Conservation (phyloP, 1,284 basidiomycete species). For the Papiliotrema terrestris region DNA sequence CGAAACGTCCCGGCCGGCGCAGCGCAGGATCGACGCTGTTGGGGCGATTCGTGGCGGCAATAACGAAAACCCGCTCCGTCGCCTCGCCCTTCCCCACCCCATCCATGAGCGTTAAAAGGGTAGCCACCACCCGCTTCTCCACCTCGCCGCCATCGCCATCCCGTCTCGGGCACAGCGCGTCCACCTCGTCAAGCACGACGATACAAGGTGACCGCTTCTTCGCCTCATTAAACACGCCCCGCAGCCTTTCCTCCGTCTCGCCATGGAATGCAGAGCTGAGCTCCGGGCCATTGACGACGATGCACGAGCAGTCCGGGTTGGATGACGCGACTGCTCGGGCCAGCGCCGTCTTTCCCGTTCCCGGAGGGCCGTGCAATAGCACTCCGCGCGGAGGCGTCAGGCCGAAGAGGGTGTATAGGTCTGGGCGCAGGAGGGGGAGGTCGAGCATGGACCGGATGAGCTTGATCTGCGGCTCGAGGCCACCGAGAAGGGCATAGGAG, state of each 20-base stretch:
- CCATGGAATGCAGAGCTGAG: conserved; percentile 93
- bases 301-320: conserved; percentile 72
- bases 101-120: conserved; percentile 90
- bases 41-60: conserved; percentile 95
- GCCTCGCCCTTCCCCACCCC: conserved; percentile 65
- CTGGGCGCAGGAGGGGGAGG: conserved; percentile 83
- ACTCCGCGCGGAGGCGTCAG: conserved; percentile 87
- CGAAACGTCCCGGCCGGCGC: conserved; percentile 88
- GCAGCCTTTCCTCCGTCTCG: conserved; percentile 87
- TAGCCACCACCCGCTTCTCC: conserved; percentile 92
- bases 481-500: conserved; percentile 72
- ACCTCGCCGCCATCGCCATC: conserved; percentile 89
- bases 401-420: conserved; percentile 84
- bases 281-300: conserved; percentile 91
- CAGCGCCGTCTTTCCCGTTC: conserved; percentile 91
- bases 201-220: conserved; percentile 79
- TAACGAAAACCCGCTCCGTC: conserved; percentile 72
- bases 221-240: conserved; percentile 85
- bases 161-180: conserved; percentile 84
- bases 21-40: conserved; percentile 97
- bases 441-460: conserved; percentile 92
- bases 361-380: conserved; percentile 85
- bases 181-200: conserved; percentile 93
- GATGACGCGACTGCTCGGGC: conserved; percentile 79
- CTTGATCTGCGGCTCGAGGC: conserved; percentile 79